Conservation (phyloP, 345 rosid genomes). For the Theobroma cacao region DNA sequence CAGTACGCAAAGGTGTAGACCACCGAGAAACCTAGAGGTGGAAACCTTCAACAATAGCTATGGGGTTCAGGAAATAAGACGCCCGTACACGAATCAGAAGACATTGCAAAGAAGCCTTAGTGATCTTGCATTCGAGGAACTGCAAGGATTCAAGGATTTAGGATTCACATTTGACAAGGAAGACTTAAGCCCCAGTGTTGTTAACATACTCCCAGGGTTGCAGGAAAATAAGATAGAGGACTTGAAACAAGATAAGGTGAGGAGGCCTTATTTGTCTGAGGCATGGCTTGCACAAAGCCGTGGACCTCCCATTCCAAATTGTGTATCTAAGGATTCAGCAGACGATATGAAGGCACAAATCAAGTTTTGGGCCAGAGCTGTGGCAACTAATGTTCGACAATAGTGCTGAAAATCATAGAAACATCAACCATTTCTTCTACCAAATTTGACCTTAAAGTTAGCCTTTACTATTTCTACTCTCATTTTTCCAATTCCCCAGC, state of each 20-base stretch:
- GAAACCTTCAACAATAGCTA: conserved; percentile 8
- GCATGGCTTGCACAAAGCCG: conserved; percentile 35
- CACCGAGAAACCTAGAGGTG: conserved; percentile 37
- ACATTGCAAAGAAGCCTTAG: conserved; percentile 38
- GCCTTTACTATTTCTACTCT: neutral
- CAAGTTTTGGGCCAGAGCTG: conserved; percentile 77
- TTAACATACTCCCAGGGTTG: conserved; percentile 32
- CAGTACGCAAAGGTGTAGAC: conserved; percentile 35
- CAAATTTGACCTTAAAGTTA: neutral
- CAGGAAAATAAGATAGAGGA: conserved; percentile 28
- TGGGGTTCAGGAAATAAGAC: conserved; percentile 22
- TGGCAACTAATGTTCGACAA: conserved; percentile 61
- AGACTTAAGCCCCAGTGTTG: conserved; percentile 27
- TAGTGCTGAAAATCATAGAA: conserved; percentile 30
- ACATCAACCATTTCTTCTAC: neutral
- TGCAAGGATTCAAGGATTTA: conserved; percentile 45
- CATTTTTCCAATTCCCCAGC: neutral
- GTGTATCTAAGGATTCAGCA: conserved; percentile 35
- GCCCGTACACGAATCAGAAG: conserved; percentile 13
- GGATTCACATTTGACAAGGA: conserved; percentile 44
- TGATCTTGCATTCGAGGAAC: conserved; percentile 45
- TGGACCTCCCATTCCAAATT: conserved; percentile 44
- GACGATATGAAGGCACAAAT: conserved; percentile 61
- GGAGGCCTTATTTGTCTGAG: conserved; percentile 37
- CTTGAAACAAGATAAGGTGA: conserved; percentile 1